A percentile compares a stretch with the other conserved stretches of the same genome.
Conservation (phyloP, 2,329 filamentous ascomycete genomes). For the Catunica adiposa region DNA sequence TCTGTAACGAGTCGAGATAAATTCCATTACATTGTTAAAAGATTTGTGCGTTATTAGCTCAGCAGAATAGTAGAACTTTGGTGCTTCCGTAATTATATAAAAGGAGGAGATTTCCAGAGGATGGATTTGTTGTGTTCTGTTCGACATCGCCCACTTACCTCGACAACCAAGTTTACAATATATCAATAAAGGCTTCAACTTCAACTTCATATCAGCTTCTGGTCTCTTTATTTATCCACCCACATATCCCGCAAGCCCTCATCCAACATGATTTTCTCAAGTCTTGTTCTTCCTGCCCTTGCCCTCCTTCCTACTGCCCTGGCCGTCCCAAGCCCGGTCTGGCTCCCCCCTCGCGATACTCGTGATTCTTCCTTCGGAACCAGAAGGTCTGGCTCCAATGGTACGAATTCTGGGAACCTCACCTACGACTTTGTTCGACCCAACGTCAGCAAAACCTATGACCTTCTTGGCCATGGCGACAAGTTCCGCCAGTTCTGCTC, state of each 20-base stretch:
- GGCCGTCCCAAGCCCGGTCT: conserved; percentile 11
- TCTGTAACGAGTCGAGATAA: too few species aligned
- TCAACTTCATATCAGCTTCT: too few species aligned
- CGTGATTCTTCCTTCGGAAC: conserved; percentile 11
- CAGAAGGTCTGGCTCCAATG: too few species aligned
- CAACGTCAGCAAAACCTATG: conserved; percentile 12
- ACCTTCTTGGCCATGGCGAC: conserved; percentile 3
- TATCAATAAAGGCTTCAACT: not conserved
- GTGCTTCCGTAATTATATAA: not conserved
- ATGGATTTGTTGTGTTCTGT: not conserved
- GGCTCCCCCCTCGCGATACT: conserved; percentile 17
- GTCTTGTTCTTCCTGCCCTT: conserved; percentile 15
- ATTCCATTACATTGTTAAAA: not conserved
- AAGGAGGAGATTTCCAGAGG: not conserved
- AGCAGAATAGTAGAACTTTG: not conserved
- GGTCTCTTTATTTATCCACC: not conserved
- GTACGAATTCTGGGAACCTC: not conserved
- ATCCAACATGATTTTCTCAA: conserved; percentile 17
- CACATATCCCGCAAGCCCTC: not conserved
- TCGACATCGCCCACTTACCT: not conserved
- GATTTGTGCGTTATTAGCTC: not conserved
- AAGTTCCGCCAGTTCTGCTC: conserved; percentile 8
- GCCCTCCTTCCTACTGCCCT: conserved; percentile 17
- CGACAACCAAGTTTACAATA: not conserved
- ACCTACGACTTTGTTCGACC: not conserved